phyloP scores from a whole-genome alignment of 768 basidiomycete species.

The Pleurotus salmoneostramineus region DNA sequence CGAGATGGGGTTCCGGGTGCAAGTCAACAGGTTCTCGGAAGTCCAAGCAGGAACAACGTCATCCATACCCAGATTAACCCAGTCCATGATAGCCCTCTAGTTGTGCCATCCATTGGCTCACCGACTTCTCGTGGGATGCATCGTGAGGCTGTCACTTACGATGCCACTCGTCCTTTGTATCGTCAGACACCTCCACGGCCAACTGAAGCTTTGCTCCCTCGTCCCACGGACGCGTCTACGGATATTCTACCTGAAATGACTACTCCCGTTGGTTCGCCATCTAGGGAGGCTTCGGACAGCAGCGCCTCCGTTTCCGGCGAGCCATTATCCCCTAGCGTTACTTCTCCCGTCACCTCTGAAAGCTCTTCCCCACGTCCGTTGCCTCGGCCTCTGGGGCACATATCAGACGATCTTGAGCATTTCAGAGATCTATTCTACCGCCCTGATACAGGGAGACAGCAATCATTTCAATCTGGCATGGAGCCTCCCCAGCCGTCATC shows the following conservation, averaged over 20 bases:
- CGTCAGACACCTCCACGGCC: conserved; percentile 13
- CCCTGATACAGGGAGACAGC: conserved; percentile 28
- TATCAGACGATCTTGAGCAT: conserved; percentile 62
- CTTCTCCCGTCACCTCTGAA: conserved; percentile 17
- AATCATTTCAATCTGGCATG: conserved; percentile 10
- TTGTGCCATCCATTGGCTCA: neutral
- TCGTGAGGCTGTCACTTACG: conserved; percentile 32
- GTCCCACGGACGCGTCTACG: neutral
- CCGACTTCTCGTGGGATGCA: conserved; percentile 11
- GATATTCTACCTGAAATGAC: conserved; percentile 8
- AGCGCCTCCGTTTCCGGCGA: conserved; percentile 7
- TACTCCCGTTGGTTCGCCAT: neutral
- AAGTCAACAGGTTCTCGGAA: conserved; percentile 35
- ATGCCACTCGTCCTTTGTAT: conserved; percentile 25
- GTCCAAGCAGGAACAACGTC: neutral
- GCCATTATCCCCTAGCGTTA: conserved; percentile 8
- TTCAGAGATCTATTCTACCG: conserved; percentile 75
- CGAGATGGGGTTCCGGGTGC: conserved; percentile 45
- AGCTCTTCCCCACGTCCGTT: conserved; percentile 37
- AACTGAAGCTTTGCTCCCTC: conserved; percentile 7
- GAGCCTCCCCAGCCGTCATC: conserved; percentile 22
- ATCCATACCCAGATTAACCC: neutral
- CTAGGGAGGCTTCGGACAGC: conserved; percentile 7
- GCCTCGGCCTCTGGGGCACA: conserved; percentile 52
- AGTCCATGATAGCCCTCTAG: neutral